Evolutionary conservation across 345 rosid species (phyloP), one percentile per base, ranked within the genome.

Genomic region (Melaleuca quinquenervia): DNA sequence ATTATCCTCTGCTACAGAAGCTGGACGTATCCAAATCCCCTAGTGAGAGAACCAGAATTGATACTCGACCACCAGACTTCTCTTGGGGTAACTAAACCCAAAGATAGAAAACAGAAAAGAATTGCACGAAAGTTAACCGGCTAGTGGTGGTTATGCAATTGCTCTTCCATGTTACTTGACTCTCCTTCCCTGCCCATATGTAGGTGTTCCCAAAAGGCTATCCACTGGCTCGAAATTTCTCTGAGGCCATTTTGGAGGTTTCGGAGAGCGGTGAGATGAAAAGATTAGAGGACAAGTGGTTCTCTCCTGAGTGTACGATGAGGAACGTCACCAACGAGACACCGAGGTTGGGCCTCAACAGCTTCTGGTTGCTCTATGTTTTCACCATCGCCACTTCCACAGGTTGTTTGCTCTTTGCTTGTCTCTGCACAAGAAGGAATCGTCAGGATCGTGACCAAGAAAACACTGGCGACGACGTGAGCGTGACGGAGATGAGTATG

Each of bases 171-270:
- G 45, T 64, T 32, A 64, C 12, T 16, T 8, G 16, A 15, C 76
- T 64, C 76, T 64, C 76, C 45, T 32, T 64, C 45, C 8, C 76
- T 64, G 0, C 49, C 11, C 52, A 24, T 24, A 70, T 27, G 29
- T 83, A 92, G 94, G 91, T 82, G 44, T 92, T 93, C 85, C 93
- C 85, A 82, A 90, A 90, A 52, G 93, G 91, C 6, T 92, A 94
- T 36, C 91, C 93, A 2, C 56, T 91, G 52, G 87, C 91, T 18
- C 27, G 53, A 11, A 93, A 93, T 70, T 50, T 93, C 88, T 92
- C 92, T 8, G 87, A 56, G 58, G 93, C 89, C 58, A 91, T 92
- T 51, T 60, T 90, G 50, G 22, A 52, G 26, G 82, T 92, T 36
- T 89, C 88, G 24, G 91, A 93, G 83, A 58, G 88, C 1, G 92